A percentile compares a stretch with the other conserved stretches of the same genome.
These are phyloP conservation scores for Coprinellus aureogranulatus DNA, from an alignment of 768 basidiomycete genomes.

Conservation along the genomic window DNA sequence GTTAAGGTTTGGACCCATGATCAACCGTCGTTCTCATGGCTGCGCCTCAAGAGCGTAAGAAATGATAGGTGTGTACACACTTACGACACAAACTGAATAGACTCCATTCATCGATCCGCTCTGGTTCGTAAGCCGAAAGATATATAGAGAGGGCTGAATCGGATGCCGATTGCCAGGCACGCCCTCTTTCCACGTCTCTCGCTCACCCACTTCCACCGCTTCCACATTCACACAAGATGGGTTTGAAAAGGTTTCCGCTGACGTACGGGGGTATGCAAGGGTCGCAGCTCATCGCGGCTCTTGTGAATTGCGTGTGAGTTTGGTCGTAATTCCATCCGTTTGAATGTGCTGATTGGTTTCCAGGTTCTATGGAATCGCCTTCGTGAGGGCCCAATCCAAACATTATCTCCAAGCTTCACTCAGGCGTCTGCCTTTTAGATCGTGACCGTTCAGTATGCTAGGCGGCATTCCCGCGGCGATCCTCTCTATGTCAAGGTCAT, in stretches of 20 bases:
- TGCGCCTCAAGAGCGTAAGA: too few species aligned
- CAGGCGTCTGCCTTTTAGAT: neutral
- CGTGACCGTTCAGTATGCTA: neutral
- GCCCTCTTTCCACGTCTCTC: neutral
- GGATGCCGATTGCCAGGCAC: neutral
- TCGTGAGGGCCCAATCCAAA: neutral
- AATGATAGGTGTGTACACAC: too few species aligned
- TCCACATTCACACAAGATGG: neutral
- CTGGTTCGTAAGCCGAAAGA: too few species aligned
- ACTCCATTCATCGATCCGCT: too few species aligned
- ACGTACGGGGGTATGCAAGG: neutral
- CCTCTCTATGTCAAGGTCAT: neutral
- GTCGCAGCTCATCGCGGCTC: neutral
- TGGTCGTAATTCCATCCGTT: neutral
- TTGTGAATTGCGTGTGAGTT: neutral
- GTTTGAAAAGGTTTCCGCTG: neutral
- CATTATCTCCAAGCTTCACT: neutral
- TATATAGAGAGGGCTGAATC: too few species aligned
- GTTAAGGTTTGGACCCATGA: too few species aligned
- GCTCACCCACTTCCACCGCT: neutral
- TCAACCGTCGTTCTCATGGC: too few species aligned
- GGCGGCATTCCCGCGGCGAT: neutral
- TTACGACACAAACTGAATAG: too few species aligned
- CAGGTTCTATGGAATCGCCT: neutral
- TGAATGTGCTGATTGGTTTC: too few species aligned